Base-by-base conservation (phyloP, 2,329 filamentous ascomycete species). In the Ophiocordyceps robertsii region DNA sequence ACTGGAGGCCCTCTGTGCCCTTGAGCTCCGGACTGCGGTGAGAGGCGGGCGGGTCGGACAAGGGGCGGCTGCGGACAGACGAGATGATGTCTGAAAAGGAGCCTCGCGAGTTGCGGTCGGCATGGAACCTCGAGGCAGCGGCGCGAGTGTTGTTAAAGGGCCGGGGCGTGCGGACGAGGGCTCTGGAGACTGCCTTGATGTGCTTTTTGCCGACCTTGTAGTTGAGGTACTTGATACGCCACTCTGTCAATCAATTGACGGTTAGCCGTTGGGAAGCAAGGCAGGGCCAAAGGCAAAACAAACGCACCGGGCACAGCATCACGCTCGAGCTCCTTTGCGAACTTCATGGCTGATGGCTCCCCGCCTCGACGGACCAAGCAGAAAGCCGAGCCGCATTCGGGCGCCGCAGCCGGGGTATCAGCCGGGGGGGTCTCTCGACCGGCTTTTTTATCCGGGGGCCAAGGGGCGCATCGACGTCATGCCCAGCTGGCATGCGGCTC, bases 201-300 rank as follows among this genome's bases (percentile, higher is more conserved):
- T 88, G 82, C 66, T 95, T 95, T 67, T 96, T 96, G 46, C 88
- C 90, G 44, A 80, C 80, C 72, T 94, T 95, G 71, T 96, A 96
- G 64, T 95, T 79, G 53, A 96, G 74, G 62, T 95, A 96, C 63
- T 95, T 94, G 60, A 81, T 75, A 55, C 84, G 79, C 90, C 90
- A 96, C 75, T 96, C 77, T 81, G 51, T 27, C 14, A 38, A 36
- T 11, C 14, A 14, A 36, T 10, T 21, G n/a, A 21, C 10, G n/a
- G 37, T 17, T 24, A 21, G 19, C 13, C 10, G 24, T 9, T 6
- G 10, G 37, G 19, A 14, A 29, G 19, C 17, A n/a, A 14, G 16
- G 37, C 13, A 11, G 8, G 12, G 37, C 12, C 21, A 39, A 9
- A 24, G 9, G 9, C 27, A 17, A 11, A 21, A 12, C n/a, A 40